Evolutionary conservation across 768 basidiomycete genomes (phyloP), one percentile per base, ranked within the genome.

Genomic region (Termitomyces sp.): DNA sequence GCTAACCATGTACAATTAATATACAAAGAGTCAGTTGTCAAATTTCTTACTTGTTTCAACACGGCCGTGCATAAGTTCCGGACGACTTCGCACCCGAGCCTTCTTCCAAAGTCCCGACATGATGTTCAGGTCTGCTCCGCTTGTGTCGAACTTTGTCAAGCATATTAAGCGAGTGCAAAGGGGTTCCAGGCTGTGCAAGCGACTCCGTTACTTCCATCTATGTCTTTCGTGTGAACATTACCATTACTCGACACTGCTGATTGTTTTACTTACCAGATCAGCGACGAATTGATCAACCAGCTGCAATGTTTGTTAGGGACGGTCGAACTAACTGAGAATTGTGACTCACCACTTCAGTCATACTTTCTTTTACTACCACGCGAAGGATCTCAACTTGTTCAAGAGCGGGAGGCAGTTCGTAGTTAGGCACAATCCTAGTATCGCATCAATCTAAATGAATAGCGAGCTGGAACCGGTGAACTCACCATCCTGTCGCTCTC

Each of bases 21-120:
- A 3, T 49, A 48, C 46, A 58, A 39, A 13, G 12, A 18, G 3
- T 49, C 48, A 36, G 48, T n/a, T 38, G 16, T 38, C 18, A 5
- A 8, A 48, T 38, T 48, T 35, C 16, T 16, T 15, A 28, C 20
- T 59, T 45, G 1, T 12, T 57, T 78, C 75, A 91, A 71, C 90
- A 92, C 18, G 83, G 74, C 68, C 85, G 89, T 52, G 89, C 80
- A 69, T 83, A 91, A 4, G 90, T 90, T 13, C 89, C 88, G 51
- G 79, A 84, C 42, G 77, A 68, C 59, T 73, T 64, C 36, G 77
- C 78, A 8, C 78, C 83, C 2, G 81, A 79, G 0, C 79, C 83
- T 50, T 75, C 63, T 32, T 84, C 79, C 58, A 89, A 65, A 20
- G 73, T 75, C 44, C 81, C 86, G 45, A 75, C 73, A 15, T 70